Evolutionary conservation across 345 rosid species (phyloP), one percentile per base, ranked within the genome.

Genomic region (Melastoma malabathricum): DNA sequence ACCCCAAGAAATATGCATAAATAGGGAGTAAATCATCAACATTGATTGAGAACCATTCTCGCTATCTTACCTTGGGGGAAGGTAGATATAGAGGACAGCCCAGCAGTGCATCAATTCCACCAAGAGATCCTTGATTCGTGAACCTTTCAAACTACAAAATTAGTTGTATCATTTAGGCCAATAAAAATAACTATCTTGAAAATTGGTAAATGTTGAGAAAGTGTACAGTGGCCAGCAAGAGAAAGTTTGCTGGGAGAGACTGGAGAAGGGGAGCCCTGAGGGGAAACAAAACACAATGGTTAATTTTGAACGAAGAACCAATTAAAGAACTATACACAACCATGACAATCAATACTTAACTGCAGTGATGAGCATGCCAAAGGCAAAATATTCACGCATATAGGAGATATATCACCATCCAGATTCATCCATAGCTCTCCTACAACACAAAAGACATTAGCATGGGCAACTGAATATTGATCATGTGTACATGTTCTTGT

Each of bases 391-490:
- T 71, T 22, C 25, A 22, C 25, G 25, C 88, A 87, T 64, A 87
- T 67, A 43, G 94, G 94, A 64, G 96, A 84, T 64, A 80, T 73
- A 64, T 67, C 74, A 54, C 96, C 96, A 59, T 87, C 96, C 72
- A 84, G 76, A 64, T 87, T 87, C 94, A 87, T 83, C 94, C 94
- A 87, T 18, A 84, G 75, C 67, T 87, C 83, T 34, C 96, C 96
- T 87, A 56, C 44, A 73, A 62, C 64, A 20, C 34, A 50, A 19
- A 18, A 18, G 46, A 45, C 15, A 18, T 9, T 31, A 31, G 38
- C 38, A 31, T 31, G 38, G 10, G 7, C 38, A 31, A 31, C 25
- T 22, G 25, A 22, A 22, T 22, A 22, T 22, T 22, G 81, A 69
- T 79, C 73, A 87, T 64, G 68, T 39, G 25, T 22, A 22, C 25